phyloP scores from a whole-genome alignment of 169 alveolate species.

The Plasmodium gallinaceum region DNA sequence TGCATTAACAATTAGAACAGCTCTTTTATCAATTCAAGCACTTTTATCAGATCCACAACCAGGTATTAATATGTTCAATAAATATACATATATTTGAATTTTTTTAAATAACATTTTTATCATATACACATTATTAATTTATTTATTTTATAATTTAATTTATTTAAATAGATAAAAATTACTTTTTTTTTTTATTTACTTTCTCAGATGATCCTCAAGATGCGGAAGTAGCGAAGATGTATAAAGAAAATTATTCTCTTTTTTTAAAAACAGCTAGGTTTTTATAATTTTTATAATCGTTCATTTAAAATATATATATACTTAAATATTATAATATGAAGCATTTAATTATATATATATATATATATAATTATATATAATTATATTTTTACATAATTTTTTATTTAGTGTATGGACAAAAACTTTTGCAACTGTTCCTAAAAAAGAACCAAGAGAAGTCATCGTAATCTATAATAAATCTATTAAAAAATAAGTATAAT shows the following conservation, averaged over 20 bases:
- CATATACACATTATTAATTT: too few relatives aligned
- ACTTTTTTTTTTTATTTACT: too few relatives aligned
- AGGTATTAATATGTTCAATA: constrained; percentile 55
- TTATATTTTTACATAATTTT: constrained; percentile 1
- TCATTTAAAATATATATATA: not conserved
- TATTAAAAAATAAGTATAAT: constrained; percentile 36
- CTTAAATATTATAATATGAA: not conserved
- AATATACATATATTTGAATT: not conserved
- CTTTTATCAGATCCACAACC: constrained; percentile 91
- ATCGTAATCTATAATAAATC: constrained; percentile 24
- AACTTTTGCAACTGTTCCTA: constrained; percentile 82
- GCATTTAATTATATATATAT: not conserved
- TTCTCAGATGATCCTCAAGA: constrained; percentile 91
- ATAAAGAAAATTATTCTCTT: constrained; percentile 82
- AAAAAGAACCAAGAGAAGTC: constrained; percentile 61
- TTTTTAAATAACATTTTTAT: not conserved
- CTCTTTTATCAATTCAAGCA: constrained; percentile 93
- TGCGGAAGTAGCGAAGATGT: constrained; percentile 93
- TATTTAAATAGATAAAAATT: too few relatives aligned
- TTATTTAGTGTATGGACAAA: constrained; percentile 84
- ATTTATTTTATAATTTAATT: too few relatives aligned
- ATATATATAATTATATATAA: not conserved
- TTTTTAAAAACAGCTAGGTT: constrained; percentile 89
- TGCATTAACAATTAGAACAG: constrained; percentile 97
- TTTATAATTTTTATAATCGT: not conserved